These are phyloP conservation scores for bread wheat (Triticum aestivum) DNA, from an alignment of 176 grass and related monocot species.

Conservation along the genomic window DNA sequence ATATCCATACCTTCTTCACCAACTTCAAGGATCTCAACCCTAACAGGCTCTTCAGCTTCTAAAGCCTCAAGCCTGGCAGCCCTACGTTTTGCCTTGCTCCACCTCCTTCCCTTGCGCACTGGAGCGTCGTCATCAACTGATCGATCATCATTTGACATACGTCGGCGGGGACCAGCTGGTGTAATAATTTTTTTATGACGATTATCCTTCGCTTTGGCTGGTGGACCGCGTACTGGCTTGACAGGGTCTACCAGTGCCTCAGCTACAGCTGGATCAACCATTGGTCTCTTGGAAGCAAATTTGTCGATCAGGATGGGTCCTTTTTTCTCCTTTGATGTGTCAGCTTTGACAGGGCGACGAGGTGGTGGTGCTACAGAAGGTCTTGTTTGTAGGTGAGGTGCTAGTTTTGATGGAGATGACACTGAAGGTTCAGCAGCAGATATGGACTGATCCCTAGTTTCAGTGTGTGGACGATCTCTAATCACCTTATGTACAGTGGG, in stretches of 20 bases:
- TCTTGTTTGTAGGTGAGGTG: conserved; percentile 46
- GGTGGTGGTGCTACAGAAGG: conserved; percentile 55
- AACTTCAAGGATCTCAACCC: conserved; percentile 96
- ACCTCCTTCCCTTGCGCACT: conserved; percentile 79
- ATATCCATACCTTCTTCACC: conserved; percentile 81
- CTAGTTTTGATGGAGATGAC: conserved; percentile 37
- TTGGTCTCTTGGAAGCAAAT: conserved; percentile 71
- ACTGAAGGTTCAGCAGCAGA: conserved; percentile 31
- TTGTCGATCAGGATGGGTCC: conserved; percentile 91
- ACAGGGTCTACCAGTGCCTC: conserved; percentile 52
- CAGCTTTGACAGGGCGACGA: conserved; percentile 34
- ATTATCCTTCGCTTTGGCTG: conserved; percentile 63
- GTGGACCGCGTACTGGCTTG: conserved; percentile 61
- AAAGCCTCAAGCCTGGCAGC: conserved; percentile 69
- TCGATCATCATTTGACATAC: conserved; percentile 38
- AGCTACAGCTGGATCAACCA: conserved; percentile 63
- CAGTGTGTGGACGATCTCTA: conserved; percentile 55
- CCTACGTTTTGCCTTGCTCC: conserved; percentile 75
- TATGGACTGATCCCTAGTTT: conserved; percentile 39
- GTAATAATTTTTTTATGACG: conserved; percentile 51
- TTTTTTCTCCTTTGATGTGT: conserved; percentile 62
- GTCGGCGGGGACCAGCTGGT: conserved; percentile 37
- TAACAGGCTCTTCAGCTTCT: conserved; percentile 78
- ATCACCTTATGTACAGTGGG: conserved; percentile 55
- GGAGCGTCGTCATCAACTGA: conserved; percentile 53